Evolutionary conservation across 768 basidiomycete genomes (phyloP), one percentile per base, ranked within the genome.

Genomic region (Galerina sulciceps): DNA sequence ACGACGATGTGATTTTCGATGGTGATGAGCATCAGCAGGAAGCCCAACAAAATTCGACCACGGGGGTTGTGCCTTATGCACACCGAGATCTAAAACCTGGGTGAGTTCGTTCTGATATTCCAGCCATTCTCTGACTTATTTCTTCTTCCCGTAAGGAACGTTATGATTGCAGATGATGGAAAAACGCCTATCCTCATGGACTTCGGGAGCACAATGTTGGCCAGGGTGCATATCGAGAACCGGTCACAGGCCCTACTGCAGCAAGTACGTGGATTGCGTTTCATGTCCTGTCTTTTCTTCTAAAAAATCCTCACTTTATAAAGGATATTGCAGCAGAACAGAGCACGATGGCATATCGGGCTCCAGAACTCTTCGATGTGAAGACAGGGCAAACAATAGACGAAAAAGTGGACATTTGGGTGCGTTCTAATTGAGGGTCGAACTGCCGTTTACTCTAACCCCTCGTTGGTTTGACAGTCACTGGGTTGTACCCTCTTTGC

Each of bases 361-460:
- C 97, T 1, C 97, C 97, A 0, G 97, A 99, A 69, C 79, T 99
- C 18, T 99, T 98, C 70, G 97, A 99, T 66, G 96, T 97, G 55
- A 96, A 96, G 71, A 98, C 95, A 4, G 93, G 93, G 20, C 77
- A 83, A 40, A 85, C 79, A 0, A 75, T 99, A 8, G 93, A 97
- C 65, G 96, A 98, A 76, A 96, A 94, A 69, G 95, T 97, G 10
- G 95, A 97, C 70, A 94, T 97, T 34, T 97, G 95, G 95, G 94
- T 94, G 76, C 56, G 86, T 72, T 22, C 15, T 17, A 43, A 44
- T 37, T 36, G 40, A 23, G 23, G 45, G 36, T 38, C 34, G 17
- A 54, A 31, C 26, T 14, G 10, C 37, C 17, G 20, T 10, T 35
- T 4, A 49, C 2, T 15, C 23, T 60, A 31, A 49, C 34, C 34